These are phyloP conservation scores for Protomyces arabidopsidicola DNA, from an alignment of 1,139 yeast genomes.

Conservation along the genomic window DNA sequence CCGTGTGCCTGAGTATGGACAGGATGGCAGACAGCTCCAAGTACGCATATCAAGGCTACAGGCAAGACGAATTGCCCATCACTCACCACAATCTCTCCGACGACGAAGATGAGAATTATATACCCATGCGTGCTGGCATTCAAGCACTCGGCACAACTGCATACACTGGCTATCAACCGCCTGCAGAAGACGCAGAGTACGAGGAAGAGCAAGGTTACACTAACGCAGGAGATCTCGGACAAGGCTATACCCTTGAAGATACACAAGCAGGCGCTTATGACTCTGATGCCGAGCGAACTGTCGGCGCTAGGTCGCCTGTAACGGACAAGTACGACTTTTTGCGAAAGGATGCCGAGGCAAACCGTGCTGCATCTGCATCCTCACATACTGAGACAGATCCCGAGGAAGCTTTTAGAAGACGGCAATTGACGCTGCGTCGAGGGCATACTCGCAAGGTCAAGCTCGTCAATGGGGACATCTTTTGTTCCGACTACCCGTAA, in stretches of 20 bases:
- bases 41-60: slow-evolving; percentile 13
- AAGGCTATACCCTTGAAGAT: not conserved
- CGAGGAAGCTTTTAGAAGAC: slow-evolving; percentile 16
- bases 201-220: not conserved
- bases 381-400: slow-evolving; percentile 17
- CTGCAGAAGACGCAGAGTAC: not conserved
- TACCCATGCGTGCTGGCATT: slow-evolving; percentile 8
- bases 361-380: slow-evolving; percentile 5
- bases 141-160: slow-evolving; percentile 10
- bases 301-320: not conserved
- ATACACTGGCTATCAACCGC: slow-evolving; percentile 11
- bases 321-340: not conserved
- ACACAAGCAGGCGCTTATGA: not conserved
- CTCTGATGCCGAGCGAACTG: not conserved
- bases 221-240: not conserved
- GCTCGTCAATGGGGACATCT: slow-evolving; percentile 65
- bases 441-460: slow-evolving; percentile 65
- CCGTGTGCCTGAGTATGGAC: not conserved
- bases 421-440: slow-evolving; percentile 42
- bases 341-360: not conserved
- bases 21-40: slow-evolving; percentile 10
- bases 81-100: slow-evolving; percentile 17
- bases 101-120: slow-evolving; percentile 10
- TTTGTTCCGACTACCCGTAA: slow-evolving; percentile 64
- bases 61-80: slow-evolving; percentile 14